Base-by-base conservation (phyloP, 2,329 filamentous ascomycete genomes). In the Plenodomus biglobosus region DNA sequence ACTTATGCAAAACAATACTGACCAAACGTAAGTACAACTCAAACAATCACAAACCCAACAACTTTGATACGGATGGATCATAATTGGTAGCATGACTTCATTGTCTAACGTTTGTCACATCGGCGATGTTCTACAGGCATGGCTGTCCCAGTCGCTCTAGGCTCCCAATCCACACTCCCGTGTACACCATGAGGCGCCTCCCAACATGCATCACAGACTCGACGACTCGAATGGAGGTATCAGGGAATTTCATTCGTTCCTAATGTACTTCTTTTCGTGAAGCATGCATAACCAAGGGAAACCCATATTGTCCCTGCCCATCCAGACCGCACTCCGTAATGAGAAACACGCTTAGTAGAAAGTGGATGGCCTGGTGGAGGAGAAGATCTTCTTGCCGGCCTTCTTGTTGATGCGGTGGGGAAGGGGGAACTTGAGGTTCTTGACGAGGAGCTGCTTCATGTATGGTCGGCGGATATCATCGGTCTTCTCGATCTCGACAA, bases 381-480 rank as follows among this genome's bases (percentile, higher is more conserved):
- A 85, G 83, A 95, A 99, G 76, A 97, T 75, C 85, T 95, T 95
- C 84, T 87, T 88, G 82, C 81, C 85, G 76, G 78, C 79, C 78
- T 83, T 82, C 81, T 91, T 92, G 81, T 86, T 83, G 74, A 92
- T 80, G 73, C 95, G 94, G 85, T 99, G 94, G 76, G 94, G 94
- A 68, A 99, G 90, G 76, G 94, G 94, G 90, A 99, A 99, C 80
- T 88, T 90, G 78, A 99, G 89, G 79, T 85, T 77, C 88, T 97
- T 97, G 79, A 83, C 80, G 76, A 95, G 80, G 77, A 99, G 90
- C 83, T 99, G 94, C 85, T 92, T 95, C 84, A 99, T 95, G 87
- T 99, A 99, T 66, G 94, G 92, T 78, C 94, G 90, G 84, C 92
- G 94, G 83, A 99, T 82, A 75, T 94, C 90, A 66, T 92, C 90